Conservation (phyloP, 805 yeast genomes). For the Maudiozyma serrabonitensis region DNA sequence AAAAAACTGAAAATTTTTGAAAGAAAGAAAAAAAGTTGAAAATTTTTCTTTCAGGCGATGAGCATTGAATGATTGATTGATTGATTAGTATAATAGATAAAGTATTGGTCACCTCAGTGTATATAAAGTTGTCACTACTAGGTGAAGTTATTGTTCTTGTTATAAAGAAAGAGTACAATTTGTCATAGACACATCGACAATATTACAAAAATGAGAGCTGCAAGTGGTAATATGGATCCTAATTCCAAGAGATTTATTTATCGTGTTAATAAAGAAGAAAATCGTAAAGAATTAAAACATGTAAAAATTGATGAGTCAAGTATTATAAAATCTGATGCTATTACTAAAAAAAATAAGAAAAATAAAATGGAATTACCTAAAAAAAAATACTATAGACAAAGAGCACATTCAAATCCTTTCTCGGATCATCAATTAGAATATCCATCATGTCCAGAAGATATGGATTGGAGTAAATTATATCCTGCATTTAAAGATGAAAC, state of each 20-base stretch:
- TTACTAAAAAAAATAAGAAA: constrained; percentile 5
- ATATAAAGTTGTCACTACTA: too few species aligned
- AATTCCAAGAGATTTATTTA: constrained; percentile 32
- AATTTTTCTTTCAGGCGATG: too few species aligned
- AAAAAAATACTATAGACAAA: constrained; percentile 83
- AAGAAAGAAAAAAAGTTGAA: too few species aligned
- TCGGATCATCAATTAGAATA: constrained; percentile 90
- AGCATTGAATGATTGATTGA: too few species aligned
- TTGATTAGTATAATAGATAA: too few species aligned
- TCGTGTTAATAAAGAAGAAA: constrained; percentile 40
- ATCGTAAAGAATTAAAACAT: constrained; percentile 38
- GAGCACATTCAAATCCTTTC: constrained; percentile 97
- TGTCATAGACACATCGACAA: not conserved
- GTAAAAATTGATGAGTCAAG: constrained; percentile 35
- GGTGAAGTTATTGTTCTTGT: too few species aligned
- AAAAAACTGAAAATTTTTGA: too few species aligned
- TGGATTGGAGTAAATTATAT: constrained; percentile 80
- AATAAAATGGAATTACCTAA: constrained; percentile 50
- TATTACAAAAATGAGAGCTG: constrained; percentile 13
- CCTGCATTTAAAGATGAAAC: constrained; percentile 46
- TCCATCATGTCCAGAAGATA: constrained; percentile 66
- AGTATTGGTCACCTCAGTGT: too few species aligned
- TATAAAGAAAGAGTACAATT: too few species aligned
- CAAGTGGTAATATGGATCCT: constrained; percentile 18
- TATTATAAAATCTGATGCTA: constrained; percentile 3